Evolutionary conservation across 257 asterid species (phyloP), one percentile per base, ranked within the genome.

Genomic region (Marsdenia floribunda): DNA sequence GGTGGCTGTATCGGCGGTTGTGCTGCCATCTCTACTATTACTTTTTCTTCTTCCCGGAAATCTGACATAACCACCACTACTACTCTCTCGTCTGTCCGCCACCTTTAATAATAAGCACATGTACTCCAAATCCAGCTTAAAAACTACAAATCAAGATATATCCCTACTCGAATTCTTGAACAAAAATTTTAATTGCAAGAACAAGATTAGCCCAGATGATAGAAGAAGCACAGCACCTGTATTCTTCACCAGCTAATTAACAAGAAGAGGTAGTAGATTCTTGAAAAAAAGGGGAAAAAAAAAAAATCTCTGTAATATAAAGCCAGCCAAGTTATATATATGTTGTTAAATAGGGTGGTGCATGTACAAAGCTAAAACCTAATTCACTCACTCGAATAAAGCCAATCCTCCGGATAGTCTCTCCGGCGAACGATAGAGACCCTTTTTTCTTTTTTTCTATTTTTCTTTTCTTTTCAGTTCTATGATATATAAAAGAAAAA

Each of bases 21-120:
- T 18, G 61, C 73, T 58, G 21, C 24, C 55, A 16, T 22, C 76
- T 64, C 57, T 49, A 14, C 47, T 49, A 14, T 14, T 55, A n/a
- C 64, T 65, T 15, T 66, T 63, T 0, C 76, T 77, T 1, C 82
- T 77, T 1, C 81, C 78, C 73, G 82, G 85, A 76, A 77, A 33
- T 63, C 85, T 79, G 57, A 73, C 88, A 82, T 82, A 75, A 71
- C 82, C 86, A 73, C 84, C 85, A 79, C 49, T 8, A 8, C 49
- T 44, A 44, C 76, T 80, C 26, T 84, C 91, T 61, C 80, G 79
- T 82, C 78, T 72, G 59, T 87, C 84, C 94, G 97, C 97, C 98
- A 92, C 93, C 82, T 86, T 90, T 75, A 59, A 87, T 73, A 58
- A 73, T 42, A 81, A 60, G 81, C 80, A 83, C 85, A 86, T 82